Evolutionary conservation across 768 basidiomycete genomes (phyloP).

Genomic region (Daedalea quercina): DNA sequence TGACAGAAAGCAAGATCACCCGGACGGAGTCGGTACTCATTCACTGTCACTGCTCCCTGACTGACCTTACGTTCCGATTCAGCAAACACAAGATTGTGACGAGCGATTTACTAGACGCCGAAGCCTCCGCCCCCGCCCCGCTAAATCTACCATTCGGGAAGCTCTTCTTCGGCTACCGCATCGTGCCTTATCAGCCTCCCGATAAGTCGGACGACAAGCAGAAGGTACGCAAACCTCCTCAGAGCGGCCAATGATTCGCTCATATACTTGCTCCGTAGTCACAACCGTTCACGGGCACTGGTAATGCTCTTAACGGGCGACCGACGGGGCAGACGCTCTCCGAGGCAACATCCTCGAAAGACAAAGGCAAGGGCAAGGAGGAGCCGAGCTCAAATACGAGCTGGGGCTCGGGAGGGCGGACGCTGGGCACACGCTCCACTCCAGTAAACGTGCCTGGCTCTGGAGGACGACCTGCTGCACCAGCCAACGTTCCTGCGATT

Average conservation of each 20-base stretch:
- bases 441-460: conserved; percentile 8
- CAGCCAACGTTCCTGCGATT: neutral
- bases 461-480: neutral
- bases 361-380: conserved; percentile 39
- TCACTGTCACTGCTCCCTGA: neutral
- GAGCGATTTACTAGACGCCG: conserved; percentile 66
- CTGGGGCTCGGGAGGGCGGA: conserved; percentile 37
- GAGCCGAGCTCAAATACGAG: conserved; percentile 14
- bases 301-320: conserved; percentile 60
- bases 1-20: conserved; percentile 80
- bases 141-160: conserved; percentile 89
- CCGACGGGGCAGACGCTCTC: conserved; percentile 14
- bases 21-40: conserved; percentile 63
- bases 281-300: conserved; percentile 55
- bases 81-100: conserved; percentile 85
- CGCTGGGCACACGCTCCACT: conserved; percentile 38
- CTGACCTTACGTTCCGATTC: conserved; percentile 13
- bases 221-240: too few species aligned
- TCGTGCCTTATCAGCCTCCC: conserved; percentile 59
- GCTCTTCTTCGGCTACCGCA: conserved; percentile 93
- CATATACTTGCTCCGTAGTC: conserved; percentile 20
- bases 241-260: too few species aligned
- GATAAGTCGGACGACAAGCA: conserved; percentile 5
- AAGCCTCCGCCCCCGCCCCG: conserved; percentile 79
- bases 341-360: conserved; percentile 35